These are phyloP conservation scores for Marasmius tenuissimus DNA, from an alignment of 1,284 basidiomycete genomes.

Conservation along the genomic window DNA sequence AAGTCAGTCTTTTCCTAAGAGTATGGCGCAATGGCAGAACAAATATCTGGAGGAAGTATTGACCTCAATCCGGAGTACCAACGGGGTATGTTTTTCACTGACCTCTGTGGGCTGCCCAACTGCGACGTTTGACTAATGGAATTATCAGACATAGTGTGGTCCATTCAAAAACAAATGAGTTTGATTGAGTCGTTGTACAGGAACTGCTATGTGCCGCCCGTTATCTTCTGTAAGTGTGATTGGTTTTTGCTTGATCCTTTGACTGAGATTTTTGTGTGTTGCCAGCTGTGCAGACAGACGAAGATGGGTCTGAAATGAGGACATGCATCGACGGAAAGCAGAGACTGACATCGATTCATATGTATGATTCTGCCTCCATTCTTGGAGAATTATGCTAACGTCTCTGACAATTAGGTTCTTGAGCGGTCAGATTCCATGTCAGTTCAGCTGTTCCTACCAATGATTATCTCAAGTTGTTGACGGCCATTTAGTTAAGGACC, in stretches of 20 bases:
- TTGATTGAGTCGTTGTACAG: background rate
- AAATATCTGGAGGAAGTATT: background rate
- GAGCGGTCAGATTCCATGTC: background rate
- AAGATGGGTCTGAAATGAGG: background rate
- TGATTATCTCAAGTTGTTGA: background rate
- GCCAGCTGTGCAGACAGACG: background rate
- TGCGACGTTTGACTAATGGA: too few relatives aligned
- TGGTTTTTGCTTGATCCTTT: background rate
- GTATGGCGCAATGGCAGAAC: background rate
- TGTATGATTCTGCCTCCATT: background rate
- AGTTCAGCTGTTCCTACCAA: background rate
- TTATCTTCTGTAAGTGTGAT: background rate
- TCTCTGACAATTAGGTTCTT: background rate
- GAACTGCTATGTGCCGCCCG: background rate
- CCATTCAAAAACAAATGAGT: background rate
- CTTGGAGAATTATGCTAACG: background rate
- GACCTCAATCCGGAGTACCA: slow-evolving; percentile 1
- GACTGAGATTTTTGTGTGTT: background rate
- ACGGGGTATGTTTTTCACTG: background rate
- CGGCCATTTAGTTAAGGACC: background rate
- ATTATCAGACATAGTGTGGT: background rate
- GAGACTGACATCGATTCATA: background rate
- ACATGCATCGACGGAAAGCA: slow-evolving; percentile 2
- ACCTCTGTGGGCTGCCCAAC: background rate
- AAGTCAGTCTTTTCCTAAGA: too few relatives aligned